Evolutionary conservation across 345 rosid species (phyloP).

Genomic region (Sisymbrium irio): DNA sequence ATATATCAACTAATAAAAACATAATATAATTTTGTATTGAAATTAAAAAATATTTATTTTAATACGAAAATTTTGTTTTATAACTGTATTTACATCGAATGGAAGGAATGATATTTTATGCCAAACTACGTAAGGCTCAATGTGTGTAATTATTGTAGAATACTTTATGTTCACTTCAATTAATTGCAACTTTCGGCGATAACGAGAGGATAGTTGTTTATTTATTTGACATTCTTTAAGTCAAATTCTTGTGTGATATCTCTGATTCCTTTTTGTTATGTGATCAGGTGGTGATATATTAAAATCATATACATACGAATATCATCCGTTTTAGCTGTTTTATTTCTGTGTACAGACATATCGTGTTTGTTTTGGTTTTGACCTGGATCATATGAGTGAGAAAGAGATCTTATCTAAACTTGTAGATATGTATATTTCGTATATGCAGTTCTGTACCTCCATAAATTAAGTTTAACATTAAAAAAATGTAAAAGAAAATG

Average conservation of each 20-base stretch:
- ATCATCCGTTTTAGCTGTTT: background rate
- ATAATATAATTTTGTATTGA: too few species aligned
- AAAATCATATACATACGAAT: background rate
- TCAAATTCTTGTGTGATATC: background rate
- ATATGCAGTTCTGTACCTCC: background rate
- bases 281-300: background rate
- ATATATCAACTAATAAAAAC: too few species aligned
- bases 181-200: conserved; percentile 28
- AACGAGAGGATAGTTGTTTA: background rate
- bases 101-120: too few species aligned
- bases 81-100: too few species aligned
- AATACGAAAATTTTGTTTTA: too few species aligned
- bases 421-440: background rate
- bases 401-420: background rate
- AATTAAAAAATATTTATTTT: too few species aligned
- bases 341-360: background rate
- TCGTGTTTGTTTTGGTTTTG: background rate
- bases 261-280: background rate
- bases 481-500: background rate
- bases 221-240: background rate
- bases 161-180: background rate
- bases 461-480: background rate
- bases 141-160: background rate
- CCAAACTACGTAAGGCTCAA: background rate
- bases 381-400: background rate